Base-by-base conservation (phyloP, 2,329 filamentous ascomycete genomes). In the Pseudohalonectria lignicola region DNA sequence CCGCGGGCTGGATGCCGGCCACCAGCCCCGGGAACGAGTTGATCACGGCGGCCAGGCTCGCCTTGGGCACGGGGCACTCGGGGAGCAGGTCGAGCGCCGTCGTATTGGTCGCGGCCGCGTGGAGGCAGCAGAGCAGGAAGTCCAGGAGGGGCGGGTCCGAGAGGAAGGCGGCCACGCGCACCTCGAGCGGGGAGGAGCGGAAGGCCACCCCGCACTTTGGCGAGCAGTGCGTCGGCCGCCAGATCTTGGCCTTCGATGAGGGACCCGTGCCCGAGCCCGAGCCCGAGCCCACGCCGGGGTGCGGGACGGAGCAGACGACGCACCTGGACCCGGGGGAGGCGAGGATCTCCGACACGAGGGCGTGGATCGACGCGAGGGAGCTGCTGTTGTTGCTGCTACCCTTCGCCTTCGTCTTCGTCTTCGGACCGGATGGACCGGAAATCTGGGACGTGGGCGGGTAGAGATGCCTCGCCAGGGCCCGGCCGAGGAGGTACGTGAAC, bases 81-180 rank as follows among this genome's bases (percentile, higher is more conserved):
- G 39, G 30, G 21, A 49, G 31, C 23, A 50, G 43, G 37, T 44
- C 37, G 15, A 46, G 28, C 4, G 20, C 34, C 2, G 39, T 30
- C 2, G 18, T 36, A 23, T 46, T 42, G 13, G 16, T 31, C 15
- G 48, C 42, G 1, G 46, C 45, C 4, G 47, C 36, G 17, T 45
- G 46, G 21, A 50, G 21, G 23, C 44, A 49, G 4, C 36, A n/a
- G 8, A 52, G 40, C 15, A 52, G 31, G 16, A 52, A 43, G 37
- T 52, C 48, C 12, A 52, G 41, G 3, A 46, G 44, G 1, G 41
- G 38, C 3, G 47, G 45, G 12, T 52, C 48, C n/a, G 39, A 31
- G 18, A 50, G 37, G 11, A 51, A 38, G 26, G 41, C 31, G 21
- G 40, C 42, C 4, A 42, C 38, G 5, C 41, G 39, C 12, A 48